Evolutionary conservation across 1,284 basidiomycete species (phyloP).

Genomic region (Rhizoctonia solani): DNA sequence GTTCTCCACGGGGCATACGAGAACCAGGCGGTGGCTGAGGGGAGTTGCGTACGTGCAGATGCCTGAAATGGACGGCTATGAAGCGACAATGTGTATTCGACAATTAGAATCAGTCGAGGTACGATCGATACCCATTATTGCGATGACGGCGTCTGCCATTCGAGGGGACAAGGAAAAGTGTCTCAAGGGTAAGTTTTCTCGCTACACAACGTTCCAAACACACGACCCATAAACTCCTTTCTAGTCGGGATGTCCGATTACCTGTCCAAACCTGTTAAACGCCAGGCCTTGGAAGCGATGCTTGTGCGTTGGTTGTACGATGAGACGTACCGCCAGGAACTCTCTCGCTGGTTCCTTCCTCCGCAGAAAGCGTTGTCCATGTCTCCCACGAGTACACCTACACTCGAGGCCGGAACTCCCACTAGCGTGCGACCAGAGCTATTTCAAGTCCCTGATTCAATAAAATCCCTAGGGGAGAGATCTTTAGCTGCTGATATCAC

Average conservation of each 20-base stretch:
- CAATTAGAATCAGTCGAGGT: conserved; percentile 16
- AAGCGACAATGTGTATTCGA: conserved; percentile 31
- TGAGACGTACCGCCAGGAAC: conserved; percentile 28
- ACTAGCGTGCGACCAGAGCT: no score
- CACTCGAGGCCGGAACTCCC: no score
- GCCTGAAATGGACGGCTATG: conserved; percentile 35
- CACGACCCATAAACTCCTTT: background rate
- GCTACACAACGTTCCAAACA: background rate
- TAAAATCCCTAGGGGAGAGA: no score
- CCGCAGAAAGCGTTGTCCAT: no score
- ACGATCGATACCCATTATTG: conserved; percentile 20
- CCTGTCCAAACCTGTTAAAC: conserved; percentile 21
- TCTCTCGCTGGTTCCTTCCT: conserved; percentile 20
- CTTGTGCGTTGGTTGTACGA: conserved; percentile 25
- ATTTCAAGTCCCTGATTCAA: no score
- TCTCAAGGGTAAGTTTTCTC: conserved; percentile 10
- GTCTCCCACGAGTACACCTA: no score
- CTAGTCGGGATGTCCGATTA: conserved; percentile 27
- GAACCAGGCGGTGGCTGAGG: no score
- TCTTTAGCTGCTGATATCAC: no score
- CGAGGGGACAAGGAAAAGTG: conserved; percentile 28
- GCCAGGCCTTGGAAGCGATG: conserved; percentile 23
- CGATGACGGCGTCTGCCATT: conserved; percentile 32
- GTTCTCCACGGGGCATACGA: no score
- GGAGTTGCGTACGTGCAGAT: conserved; percentile 22